Percentiles rank a stretch among this genome's conserved stretches.
Conservation (phyloP, 805 yeast species). For the Pichia insulana region DNA sequence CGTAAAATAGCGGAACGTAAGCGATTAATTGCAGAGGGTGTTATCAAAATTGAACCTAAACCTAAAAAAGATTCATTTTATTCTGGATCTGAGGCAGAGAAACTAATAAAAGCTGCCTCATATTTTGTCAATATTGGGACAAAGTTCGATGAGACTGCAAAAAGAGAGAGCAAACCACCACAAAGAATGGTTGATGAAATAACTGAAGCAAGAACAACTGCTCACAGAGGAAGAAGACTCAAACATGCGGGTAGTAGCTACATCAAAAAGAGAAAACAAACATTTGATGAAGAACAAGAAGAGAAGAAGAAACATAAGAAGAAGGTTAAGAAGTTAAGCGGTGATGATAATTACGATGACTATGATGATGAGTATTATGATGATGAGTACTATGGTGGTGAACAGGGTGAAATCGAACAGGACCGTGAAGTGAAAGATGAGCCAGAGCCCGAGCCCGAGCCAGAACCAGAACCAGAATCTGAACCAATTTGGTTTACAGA, state of each 20-base stretch:
- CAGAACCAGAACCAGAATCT: constrained; percentile 6
- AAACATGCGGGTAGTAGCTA: neutral
- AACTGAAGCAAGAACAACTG: neutral
- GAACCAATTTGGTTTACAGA: constrained; percentile 19
- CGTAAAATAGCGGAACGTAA: neutral
- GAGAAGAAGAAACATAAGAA: neutral
- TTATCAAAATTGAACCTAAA: neutral
- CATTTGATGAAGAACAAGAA: constrained; percentile 1
- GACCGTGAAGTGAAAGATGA: constrained; percentile 1
- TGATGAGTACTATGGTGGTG: neutral
- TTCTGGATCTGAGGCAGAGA: constrained; percentile 14
- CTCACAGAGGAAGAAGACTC: constrained; percentile 7
- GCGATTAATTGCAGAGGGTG: constrained; percentile 1
- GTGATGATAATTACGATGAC: neutral
- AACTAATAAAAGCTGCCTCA: constrained; percentile 19
- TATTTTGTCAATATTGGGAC: constrained; percentile 20
- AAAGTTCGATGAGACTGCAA: constrained; percentile 13
- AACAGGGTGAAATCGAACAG: neutral
- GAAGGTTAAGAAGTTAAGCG: neutral
- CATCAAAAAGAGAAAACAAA: neutral
- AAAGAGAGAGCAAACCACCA: constrained; percentile 17
- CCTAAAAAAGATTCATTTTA: constrained; percentile 11
- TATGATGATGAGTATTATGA: too few relatives aligned
- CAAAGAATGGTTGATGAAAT: constrained; percentile 16
- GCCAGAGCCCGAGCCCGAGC: constrained; percentile 2